phyloP scores from a whole-genome alignment of 768 basidiomycete species.

The Pleurotus djamor region DNA sequence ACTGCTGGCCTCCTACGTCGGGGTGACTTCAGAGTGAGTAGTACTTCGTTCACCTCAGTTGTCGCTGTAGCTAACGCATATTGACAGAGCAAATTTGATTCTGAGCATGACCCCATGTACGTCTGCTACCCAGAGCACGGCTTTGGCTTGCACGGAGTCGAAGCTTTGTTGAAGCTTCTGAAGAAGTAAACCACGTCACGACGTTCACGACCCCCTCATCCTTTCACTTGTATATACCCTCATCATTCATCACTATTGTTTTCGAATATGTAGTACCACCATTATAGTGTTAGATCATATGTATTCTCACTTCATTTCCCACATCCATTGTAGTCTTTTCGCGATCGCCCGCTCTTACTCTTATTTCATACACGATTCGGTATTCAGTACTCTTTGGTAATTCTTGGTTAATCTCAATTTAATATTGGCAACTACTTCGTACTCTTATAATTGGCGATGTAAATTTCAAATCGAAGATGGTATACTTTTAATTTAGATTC shows the following conservation, averaged over 20 bases:
- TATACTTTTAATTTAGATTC: background rate
- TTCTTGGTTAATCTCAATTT: too few species aligned
- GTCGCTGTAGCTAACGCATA: background rate
- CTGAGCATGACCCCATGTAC: constrained; percentile 40
- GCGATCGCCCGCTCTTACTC: too few species aligned
- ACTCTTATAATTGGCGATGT: background rate
- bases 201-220: background rate
- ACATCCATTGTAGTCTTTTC: background rate
- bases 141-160: constrained; percentile 44
- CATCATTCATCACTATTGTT: background rate
- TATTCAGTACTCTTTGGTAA: too few species aligned
- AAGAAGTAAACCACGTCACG: constrained; percentile 24
- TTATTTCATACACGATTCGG: too few species aligned
- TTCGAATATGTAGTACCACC: background rate
- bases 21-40: constrained; percentile 42
- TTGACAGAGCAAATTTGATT: constrained; percentile 42
- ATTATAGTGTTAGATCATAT: background rate
- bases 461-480: background rate
- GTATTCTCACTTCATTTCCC: background rate
- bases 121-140: constrained; percentile 49
- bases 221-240: background rate
- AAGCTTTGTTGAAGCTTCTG: constrained; percentile 37
- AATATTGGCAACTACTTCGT: background rate
- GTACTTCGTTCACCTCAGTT: background rate
- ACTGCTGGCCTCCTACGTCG: constrained; percentile 36